Evolutionary conservation across 352 stramenopile genomes (phyloP).

Genomic region (Pythium aphanidermatum): DNA sequence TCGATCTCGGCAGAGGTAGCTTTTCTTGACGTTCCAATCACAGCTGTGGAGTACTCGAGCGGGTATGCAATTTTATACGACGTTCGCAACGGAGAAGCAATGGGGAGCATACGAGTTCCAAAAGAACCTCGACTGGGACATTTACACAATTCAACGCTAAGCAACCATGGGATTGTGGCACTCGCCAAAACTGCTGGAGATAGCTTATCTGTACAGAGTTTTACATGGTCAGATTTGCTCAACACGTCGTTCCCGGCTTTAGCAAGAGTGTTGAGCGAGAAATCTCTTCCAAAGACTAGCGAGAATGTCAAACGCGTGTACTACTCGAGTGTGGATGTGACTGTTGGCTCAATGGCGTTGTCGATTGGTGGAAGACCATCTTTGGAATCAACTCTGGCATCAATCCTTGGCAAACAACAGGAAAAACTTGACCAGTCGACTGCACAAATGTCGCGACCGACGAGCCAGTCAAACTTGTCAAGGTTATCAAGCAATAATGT

Average conservation of each 20-base stretch:
- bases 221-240: conserved; percentile 41
- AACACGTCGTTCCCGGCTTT: conserved; percentile 26
- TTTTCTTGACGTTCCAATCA: conserved; percentile 30
- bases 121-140: neutral
- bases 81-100: conserved; percentile 30
- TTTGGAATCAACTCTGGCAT: conserved; percentile 14
- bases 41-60: conserved; percentile 37
- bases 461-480: conserved; percentile 8
- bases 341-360: neutral
- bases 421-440: no score
- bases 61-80: conserved; percentile 44
- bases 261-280: conserved; percentile 13
- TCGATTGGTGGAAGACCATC: conserved; percentile 5
- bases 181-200: conserved; percentile 2
- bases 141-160: neutral
- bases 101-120: conserved; percentile 28
- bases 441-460: neutral
- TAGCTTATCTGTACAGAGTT: conserved; percentile 10
- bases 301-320: conserved; percentile 27
- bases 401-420: no score
- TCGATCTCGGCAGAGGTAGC: conserved; percentile 13
- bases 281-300: conserved; percentile 14
- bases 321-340: conserved; percentile 10
- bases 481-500: neutral
- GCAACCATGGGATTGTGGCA: conserved; percentile 9